Evolutionary conservation across 2,329 filamentous ascomycete genomes (phyloP), one percentile per base, ranked within the genome.

Genomic region (Didymosphaeria variabile): DNA sequence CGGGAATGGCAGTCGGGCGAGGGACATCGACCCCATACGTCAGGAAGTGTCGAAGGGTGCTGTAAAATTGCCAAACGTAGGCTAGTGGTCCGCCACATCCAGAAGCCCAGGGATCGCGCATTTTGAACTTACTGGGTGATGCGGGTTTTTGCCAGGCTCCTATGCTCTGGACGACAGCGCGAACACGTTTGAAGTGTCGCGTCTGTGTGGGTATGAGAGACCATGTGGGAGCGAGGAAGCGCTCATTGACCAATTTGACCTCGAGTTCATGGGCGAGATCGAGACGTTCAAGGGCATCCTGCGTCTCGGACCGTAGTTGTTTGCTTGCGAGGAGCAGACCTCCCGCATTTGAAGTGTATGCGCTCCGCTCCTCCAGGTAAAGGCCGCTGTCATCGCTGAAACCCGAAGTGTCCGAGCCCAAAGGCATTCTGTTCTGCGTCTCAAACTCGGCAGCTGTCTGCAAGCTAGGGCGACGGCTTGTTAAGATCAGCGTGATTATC

Each of bases 31-130:
- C 31, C 8, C 58, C 58, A 19, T 26, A 38, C 4, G 34, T 12
- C 19, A 55, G n/a, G 19, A 59, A 59, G 13, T 54, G 51, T 23
- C 32, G 23, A 13, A 59, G 34, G 2, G 47, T 31, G 13, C 34
- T 15, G 34, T 59, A 55, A n/a, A 59, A 55, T 6, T 51, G 44
- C 51, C 58, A 51, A 2, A 59, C 58, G 17, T 55, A 59, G 17
- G 5, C 1, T 36, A 44, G 52, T n/a, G 58, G 58, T 36, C 52
- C 58, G 5, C 58, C 52, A 15, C 36, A 34, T 10, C 58, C 58
- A 32, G 4, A 13, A 1, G 6, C 15, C 58, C 58, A 59, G 5
- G 47, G 53, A 19, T 58, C 29, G 2, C 2, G 5, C 12, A 10
- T 10, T 17, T 17, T 29, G 15, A 31, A 40, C 6, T 36, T 26